These are phyloP conservation scores for Cordyceps militaris DNA, from an alignment of 2,329 filamentous ascomycete genomes.

Conservation along the genomic window DNA sequence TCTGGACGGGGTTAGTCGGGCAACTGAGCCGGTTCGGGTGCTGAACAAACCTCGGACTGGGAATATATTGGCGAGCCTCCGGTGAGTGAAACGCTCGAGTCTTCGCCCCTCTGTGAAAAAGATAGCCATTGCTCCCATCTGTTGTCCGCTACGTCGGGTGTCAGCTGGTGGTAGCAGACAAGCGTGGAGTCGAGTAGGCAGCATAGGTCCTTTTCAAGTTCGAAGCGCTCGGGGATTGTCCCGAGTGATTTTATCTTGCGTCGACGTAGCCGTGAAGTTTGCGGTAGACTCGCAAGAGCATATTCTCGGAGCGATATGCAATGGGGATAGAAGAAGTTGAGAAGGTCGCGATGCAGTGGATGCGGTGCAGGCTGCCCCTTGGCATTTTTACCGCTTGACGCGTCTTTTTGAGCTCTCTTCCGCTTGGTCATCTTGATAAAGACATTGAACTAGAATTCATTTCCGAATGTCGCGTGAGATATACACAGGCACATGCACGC, in stretches of 20 bases:
- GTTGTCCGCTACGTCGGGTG: neutral
- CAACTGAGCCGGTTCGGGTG: neutral
- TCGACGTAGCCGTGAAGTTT: constrained; percentile 55
- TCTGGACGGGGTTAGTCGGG: constrained; percentile 39
- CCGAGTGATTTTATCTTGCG: constrained; percentile 48
- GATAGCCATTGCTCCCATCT: constrained; percentile 49
- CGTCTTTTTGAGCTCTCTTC: constrained; percentile 15
- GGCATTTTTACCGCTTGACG: constrained; percentile 18
- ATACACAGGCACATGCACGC: neutral
- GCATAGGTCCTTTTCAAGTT: constrained; percentile 39
- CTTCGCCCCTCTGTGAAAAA: constrained; percentile 57
- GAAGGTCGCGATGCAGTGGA: constrained; percentile 49
- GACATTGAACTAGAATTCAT: neutral
- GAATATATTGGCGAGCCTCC: constrained; percentile 42
- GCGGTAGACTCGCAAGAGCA: constrained; percentile 57
- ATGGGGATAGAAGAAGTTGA: constrained; percentile 60
- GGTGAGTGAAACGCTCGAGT: constrained; percentile 48
- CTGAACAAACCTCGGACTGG: constrained; percentile 54
- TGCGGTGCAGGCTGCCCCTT: neutral
- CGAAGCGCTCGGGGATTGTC: constrained; percentile 19
- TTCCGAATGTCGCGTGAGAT: neutral
- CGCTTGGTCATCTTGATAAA: constrained; percentile 3
- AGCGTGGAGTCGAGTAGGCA: constrained; percentile 62
- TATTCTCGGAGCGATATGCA: constrained; percentile 65
- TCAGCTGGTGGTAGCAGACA: constrained; percentile 44